Percentiles rank a stretch among this genome's conserved stretches.
Evolutionary conservation across 345 rosid genomes (phyloP).

Genomic region (Salix dunnii): DNA sequence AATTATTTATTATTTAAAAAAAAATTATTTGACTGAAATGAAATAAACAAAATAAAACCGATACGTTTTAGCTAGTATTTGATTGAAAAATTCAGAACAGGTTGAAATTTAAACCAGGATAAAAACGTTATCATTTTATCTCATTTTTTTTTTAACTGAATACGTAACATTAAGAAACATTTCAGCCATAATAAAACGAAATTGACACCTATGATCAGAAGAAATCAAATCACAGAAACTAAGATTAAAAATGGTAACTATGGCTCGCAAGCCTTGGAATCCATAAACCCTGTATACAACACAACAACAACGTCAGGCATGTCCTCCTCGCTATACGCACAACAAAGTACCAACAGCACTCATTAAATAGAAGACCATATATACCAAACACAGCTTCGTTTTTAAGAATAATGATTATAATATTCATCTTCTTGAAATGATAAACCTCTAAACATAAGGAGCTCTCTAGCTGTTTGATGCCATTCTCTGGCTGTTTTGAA

Average conservation of each 20-base stretch:
- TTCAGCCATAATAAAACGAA: rapidly evolving
- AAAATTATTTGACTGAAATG: rapidly evolving
- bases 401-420: neutral
- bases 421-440: neutral
- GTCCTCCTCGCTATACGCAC: neutral
- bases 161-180: rapidly evolving
- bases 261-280: neutral
- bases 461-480: neutral
- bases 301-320: neutral
- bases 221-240: neutral
- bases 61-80: too few species aligned
- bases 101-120: too few species aligned
- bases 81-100: rapidly evolving
- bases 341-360: neutral
- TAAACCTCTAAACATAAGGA: neutral
- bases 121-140: too few species aligned
- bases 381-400: neutral
- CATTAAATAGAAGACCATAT: neutral
- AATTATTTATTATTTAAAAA: too few species aligned
- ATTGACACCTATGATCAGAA: neutral
- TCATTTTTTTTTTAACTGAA: too few species aligned
- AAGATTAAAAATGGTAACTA: neutral
- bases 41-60: rapidly evolving
- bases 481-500: neutral
- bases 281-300: neutral